Base-by-base conservation (phyloP, 2,329 filamentous ascomycete genomes). In the Pseudogymnoascus sp. region DNA sequence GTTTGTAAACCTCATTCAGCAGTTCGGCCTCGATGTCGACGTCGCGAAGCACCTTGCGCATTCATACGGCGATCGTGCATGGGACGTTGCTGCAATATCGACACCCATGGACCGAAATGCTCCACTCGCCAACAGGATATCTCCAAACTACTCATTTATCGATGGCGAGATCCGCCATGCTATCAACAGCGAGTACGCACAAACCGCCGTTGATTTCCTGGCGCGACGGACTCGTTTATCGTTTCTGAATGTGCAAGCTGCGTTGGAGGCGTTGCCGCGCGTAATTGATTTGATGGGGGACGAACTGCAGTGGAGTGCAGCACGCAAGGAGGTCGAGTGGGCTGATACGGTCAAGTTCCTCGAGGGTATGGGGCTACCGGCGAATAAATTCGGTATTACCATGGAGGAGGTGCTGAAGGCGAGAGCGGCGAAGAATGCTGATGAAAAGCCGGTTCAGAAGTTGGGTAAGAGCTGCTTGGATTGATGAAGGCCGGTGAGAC, bases 1-100 rank as follows among this genome's bases (percentile, higher is more conserved):
- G 24, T 96, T 96, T 79, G 96, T 97, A 81, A 93, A 93, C 76
- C 80, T 97, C 37, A 95, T 96, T 72, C 92, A 97, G 76, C 90
- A 96, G 78, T 96, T 91, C 73, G 91, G 91, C 66, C 78, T 97
- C 63, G 93, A 96, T 76, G 96, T 91, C 16, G 91, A 96, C 70
- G 90, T 97, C 19, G 93, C 93, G 50, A 90, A 91, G 78, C 92
- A 97, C 76, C 82, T 97, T 35, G 89, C 89, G 12, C 85, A 89
- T 72, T 90, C 90, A 63, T 98, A 97, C 73, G 93, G 93, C 68
- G 93, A 97, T 76, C 86, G 93, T 64, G 91, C 93, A 19, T 97
- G 93, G 93, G 89, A 89, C 14, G 91, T 97, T 22, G 92, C 90
- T 7, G 85, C 90, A 1, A 81, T 97, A 59, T 93, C 89, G 69